Base-by-base conservation (phyloP, 1,284 basidiomycete genomes). In the Singerocomus rubriflavus region DNA sequence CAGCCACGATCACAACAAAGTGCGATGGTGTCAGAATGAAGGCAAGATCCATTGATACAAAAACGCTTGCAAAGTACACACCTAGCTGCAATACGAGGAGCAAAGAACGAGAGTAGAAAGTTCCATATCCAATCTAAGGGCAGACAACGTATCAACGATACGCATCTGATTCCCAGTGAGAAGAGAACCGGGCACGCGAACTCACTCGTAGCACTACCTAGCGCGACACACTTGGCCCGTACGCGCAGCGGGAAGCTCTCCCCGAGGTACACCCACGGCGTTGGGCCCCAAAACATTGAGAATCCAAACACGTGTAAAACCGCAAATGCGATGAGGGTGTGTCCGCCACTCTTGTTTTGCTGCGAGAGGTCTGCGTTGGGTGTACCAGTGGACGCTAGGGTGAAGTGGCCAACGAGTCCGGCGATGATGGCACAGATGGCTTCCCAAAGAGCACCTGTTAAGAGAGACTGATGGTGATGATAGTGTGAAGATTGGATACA, bases 401-500 rank as follows among this genome's bases (percentile, higher is more conserved):
- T 79, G 63, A 76, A 84, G 67, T 89, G 85, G 1, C 88, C 88
- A 47, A 84, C 86, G 13, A 90, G 73, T 13, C 81, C 87, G 4
- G 86, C 84, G 48, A 86, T 82, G 47, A 86, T 58, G 10, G 85
- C 73, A 57, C 84, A 87, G 6, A 67, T 61, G 7, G 80, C 84
- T 70, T 90, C 80, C 46, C 80, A 67, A 17, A 81, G 48, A 4
- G 86, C 79, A 6, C 87, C 88, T 33, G 76, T 77, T n/a, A 90
- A 74, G 3, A 90, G 74, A 16, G 80, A 83, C 78, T 82, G 52
- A n/a, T 29, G 38, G 26, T 14, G 29, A 2, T 9, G n/a, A 44
- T 16, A 11, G 43, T 10, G 7, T 35, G 13, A 5, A 2, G 25
- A 6, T 30, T 29, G 6, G 16, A 16, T 30, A 4, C 5, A 21